phyloP scores from a whole-genome alignment of 805 yeast genomes.

The Metschnikowia cubensis region DNA sequence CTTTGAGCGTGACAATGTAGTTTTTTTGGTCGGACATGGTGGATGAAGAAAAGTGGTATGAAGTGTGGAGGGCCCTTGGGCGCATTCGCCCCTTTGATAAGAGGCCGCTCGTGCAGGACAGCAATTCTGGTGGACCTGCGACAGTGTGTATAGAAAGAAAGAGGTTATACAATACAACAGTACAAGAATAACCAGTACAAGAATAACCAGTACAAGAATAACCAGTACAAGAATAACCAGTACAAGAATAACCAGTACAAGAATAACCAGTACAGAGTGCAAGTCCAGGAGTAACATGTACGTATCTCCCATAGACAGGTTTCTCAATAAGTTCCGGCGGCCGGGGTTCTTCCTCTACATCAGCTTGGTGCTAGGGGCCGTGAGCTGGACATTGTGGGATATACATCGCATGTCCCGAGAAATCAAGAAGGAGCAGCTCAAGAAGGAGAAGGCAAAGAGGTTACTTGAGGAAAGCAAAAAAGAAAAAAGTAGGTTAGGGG shows the following conservation, averaged over 20 bases:
- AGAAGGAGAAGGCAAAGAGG: slow-evolving; percentile 5
- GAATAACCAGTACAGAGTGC: too few species aligned
- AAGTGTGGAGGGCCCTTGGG: not conserved
- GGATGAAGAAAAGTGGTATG: slow-evolving; percentile 2
- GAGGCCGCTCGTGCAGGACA: slow-evolving; percentile 10
- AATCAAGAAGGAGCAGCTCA: slow-evolving; percentile 10
- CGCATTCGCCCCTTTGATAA: slow-evolving; percentile 4
- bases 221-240: too few species aligned
- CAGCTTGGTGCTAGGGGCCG: slow-evolving; percentile 25
- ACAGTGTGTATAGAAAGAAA: too few species aligned
- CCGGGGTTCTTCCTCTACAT: slow-evolving; percentile 35
- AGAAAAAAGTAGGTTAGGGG: not conserved
- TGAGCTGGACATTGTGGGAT: slow-evolving; percentile 19
- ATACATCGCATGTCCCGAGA: slow-evolving; percentile 16
- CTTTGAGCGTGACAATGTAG: slow-evolving; percentile 46
- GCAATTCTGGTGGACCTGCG: slow-evolving; percentile 2
- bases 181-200: too few species aligned
- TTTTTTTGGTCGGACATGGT: slow-evolving; percentile 30
- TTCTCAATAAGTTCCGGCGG: slow-evolving; percentile 27
- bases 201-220: too few species aligned
- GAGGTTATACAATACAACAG: too few species aligned
- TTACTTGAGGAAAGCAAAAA: not conserved
- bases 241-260: too few species aligned
- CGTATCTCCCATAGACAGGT: slow-evolving; percentile 28
- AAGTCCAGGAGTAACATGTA: too few species aligned